Evolutionary conservation across 345 rosid genomes (phyloP).

Genomic region (Boechera stricta): DNA sequence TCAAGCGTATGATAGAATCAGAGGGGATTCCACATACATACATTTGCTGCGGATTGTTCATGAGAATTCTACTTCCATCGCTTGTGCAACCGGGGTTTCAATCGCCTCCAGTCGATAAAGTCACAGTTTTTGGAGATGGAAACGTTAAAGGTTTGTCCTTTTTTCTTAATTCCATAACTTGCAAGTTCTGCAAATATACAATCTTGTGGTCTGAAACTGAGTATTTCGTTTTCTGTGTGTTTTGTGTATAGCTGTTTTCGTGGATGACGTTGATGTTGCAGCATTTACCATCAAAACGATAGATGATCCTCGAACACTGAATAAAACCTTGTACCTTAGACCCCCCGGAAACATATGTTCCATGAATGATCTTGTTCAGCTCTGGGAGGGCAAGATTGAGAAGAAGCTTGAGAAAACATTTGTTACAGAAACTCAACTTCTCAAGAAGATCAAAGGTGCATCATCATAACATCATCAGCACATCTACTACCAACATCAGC

Average conservation of each 20-base stretch:
- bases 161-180: background rate
- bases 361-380: constrained; percentile 61
- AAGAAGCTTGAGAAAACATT: constrained; percentile 59
- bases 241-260: constrained; percentile 35
- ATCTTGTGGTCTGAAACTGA: background rate
- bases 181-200: background rate
- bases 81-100: constrained; percentile 68
- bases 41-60: constrained; percentile 68
- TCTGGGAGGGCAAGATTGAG: constrained; percentile 70
- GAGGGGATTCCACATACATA: constrained; percentile 70
- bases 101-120: constrained; percentile 70
- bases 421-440: constrained; percentile 60
- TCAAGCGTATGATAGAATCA: constrained; percentile 68
- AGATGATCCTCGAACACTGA: constrained; percentile 69
- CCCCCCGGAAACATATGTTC: constrained; percentile 61
- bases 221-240: constrained; percentile 3
- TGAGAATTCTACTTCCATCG: constrained; percentile 73
- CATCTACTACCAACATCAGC: background rate
- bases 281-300: constrained; percentile 63
- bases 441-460: constrained; percentile 61
- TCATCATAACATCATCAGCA: constrained; percentile 3
- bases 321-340: constrained; percentile 62
- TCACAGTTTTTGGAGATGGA: constrained; percentile 74
- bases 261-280: constrained; percentile 60
- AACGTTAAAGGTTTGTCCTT: constrained; percentile 60